Evolutionary conservation across 148 eudicot species (phyloP), one percentile per base, ranked within the genome.

Genomic region (Gaultheria prostrata): DNA sequence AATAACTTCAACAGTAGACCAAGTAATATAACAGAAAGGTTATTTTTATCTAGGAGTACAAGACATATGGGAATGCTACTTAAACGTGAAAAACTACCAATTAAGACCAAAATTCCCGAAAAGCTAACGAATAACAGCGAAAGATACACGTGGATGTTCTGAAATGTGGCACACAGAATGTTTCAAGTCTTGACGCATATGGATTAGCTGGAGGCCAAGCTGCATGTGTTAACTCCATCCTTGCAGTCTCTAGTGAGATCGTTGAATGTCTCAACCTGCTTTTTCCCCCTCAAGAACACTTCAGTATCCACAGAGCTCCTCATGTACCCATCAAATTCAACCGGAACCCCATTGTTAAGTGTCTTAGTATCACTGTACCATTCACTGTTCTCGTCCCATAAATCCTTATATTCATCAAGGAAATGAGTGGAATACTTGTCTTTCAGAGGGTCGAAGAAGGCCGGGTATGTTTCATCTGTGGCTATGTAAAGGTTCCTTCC

Each of bases 241-340:
- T 93, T 97, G 93, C 99, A 97, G 84, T 97, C 99, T 18, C 80
- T 88, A 1, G 99, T 95, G 61, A 97, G 94, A 85, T 97, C 99
- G 81, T 93, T 95, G 88, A 95, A 95, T 56, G 99, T 97, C 89
- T 95, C 98, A 21, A 97, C 82, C 91, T 97, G 98, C 88, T 88
- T 97, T 76, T 95, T 95, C 21, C 96, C 99, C 91, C 97, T 93
- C 87, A 93, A 87, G 88, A 93, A 97, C 83, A 97, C 98, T 83
- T 95, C 99, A 3, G 94, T 91, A 77, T 97, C 99, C 75, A 97
- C 96, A 18, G 96, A 97, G 76, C 86, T 89, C 89, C 93, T 95
- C 98, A 95, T 97, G 88, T 95, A 97, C 20, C 99, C 98, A 90
- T 97, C 99, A 48, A 97, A 97, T 84, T 93, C 98, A 33, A 95